Conservation (phyloP, 108 stramenopile genomes). For the Cyclostephanos invisitatus region DNA sequence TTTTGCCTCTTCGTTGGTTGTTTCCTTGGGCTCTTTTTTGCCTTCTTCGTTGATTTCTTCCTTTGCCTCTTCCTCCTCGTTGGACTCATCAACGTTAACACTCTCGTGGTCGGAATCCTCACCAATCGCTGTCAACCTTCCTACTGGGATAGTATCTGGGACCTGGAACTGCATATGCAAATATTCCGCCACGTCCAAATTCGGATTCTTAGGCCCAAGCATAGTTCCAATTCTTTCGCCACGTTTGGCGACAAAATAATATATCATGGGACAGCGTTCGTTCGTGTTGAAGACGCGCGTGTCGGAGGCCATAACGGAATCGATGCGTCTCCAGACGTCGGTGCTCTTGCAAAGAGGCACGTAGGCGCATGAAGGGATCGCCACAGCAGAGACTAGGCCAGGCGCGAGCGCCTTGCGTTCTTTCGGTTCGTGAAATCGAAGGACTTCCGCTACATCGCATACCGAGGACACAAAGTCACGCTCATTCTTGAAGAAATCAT, state of each 20-base stretch:
- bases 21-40: conserved; percentile 6
- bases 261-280: conserved; percentile 93
- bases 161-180: conserved; percentile 85
- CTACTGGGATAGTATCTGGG: conserved; percentile 43
- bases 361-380: conserved; percentile 87
- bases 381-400: conserved; percentile 58
- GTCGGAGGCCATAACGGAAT: conserved; percentile 75
- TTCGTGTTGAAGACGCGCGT: conserved; percentile 96
- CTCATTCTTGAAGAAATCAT: conserved; percentile 90
- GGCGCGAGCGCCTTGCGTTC: conserved; percentile 84
- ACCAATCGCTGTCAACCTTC: conserved; percentile 42
- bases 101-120: conserved; percentile 41
- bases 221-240: conserved; percentile 59
- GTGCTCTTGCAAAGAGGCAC: conserved; percentile 91
- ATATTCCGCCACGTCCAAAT: conserved; percentile 94
- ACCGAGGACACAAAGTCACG: conserved; percentile 90
- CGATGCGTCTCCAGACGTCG: conserved; percentile 86
- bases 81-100: conserved; percentile 7
- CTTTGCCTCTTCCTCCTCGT: conserved; percentile 20
- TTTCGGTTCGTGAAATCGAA: conserved; percentile 88
- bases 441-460: conserved; percentile 93
- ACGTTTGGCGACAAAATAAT: conserved; percentile 88
- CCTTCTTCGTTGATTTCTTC: conserved; percentile 18
- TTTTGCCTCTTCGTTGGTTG: background rate
- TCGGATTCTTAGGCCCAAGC: conserved; percentile 58